Conservation (phyloP, 192 early-diverging fungal species). For the Globomyces pollinis-pini region DNA sequence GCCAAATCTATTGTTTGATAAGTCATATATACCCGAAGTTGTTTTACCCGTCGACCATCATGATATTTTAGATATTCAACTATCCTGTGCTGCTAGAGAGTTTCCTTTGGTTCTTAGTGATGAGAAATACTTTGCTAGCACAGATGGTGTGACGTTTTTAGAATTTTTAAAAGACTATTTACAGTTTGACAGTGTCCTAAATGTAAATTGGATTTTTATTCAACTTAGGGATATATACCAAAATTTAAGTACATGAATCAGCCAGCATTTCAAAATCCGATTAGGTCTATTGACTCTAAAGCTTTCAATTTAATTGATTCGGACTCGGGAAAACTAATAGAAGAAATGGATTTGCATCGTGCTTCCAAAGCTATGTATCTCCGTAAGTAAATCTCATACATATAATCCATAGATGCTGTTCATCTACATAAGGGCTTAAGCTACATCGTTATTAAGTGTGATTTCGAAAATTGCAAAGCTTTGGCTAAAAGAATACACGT, state of each 20-base stretch:
- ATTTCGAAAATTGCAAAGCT: too few species aligned
- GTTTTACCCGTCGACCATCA: constrained; percentile 29
- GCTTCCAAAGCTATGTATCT: constrained; percentile 28
- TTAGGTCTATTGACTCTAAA: neutral
- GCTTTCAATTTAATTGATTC: neutral
- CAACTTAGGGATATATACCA: constrained; percentile 5
- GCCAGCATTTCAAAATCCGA: neutral
- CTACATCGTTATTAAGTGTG: too few species aligned
- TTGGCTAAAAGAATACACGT: too few species aligned
- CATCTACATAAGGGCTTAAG: too few species aligned
- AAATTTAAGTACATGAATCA: neutral
- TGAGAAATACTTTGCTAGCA: neutral
- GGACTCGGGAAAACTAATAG: constrained; percentile 16
- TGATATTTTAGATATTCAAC: constrained; percentile 43
- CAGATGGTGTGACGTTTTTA: neutral
- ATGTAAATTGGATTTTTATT: too few species aligned
- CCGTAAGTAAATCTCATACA: too few species aligned
- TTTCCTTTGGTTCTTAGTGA: constrained; percentile 13
- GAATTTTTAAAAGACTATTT: neutral
- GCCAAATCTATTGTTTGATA: constrained; percentile 44
- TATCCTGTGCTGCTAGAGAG: constrained; percentile 72
- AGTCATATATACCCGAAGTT: constrained; percentile 17
- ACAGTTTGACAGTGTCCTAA: neutral
- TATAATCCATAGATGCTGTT: too few species aligned
- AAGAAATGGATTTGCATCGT: constrained; percentile 26